Conservation (phyloP, 83 land plant genomes). For the Diphasiastrum complanatum region DNA sequence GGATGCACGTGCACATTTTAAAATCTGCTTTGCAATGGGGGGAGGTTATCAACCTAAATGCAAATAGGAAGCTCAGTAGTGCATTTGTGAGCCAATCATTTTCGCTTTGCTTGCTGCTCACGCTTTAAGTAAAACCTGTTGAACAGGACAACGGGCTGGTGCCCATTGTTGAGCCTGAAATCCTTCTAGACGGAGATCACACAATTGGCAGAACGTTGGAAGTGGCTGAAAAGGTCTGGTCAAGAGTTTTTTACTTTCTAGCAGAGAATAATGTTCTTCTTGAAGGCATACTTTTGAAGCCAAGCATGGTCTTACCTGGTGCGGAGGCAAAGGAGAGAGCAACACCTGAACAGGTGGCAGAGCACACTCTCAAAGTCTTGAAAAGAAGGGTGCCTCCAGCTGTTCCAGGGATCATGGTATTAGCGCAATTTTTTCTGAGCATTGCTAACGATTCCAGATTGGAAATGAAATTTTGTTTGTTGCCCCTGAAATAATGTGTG, state of each 20-base stretch:
- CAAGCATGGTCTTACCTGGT: slow-evolving; percentile 43
- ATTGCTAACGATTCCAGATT: not conserved
- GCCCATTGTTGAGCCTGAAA: slow-evolving; percentile 40
- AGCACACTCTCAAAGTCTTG: slow-evolving; percentile 31
- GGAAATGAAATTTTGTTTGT: not conserved
- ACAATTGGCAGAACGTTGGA: slow-evolving; percentile 31
- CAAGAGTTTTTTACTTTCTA: slow-evolving; percentile 30
- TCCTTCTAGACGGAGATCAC: slow-evolving; percentile 36
- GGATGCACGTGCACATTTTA: not conserved
- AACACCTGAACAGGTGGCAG: slow-evolving; percentile 34
- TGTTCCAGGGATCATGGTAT: slow-evolving; percentile 42
- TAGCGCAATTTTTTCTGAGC: not conserved
- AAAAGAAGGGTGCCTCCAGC: slow-evolving; percentile 36
- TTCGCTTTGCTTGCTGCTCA: not conserved
- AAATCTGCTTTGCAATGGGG: not conserved
- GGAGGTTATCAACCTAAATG: not conserved
- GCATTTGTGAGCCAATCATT: not conserved
- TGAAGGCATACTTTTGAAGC: slow-evolving; percentile 39
- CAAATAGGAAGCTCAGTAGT: not conserved
- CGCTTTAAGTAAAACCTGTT: not conserved
- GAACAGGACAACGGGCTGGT: slow-evolving; percentile 38
- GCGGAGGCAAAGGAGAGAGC: slow-evolving; percentile 34
- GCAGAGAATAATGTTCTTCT: slow-evolving; percentile 37
- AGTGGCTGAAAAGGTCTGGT: slow-evolving; percentile 37
- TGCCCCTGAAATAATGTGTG: not conserved